Percentiles rank a stretch among this genome's conserved stretches.
phyloP scores from a whole-genome alignment of 345 rosid genomes.

The Nasturtium officinale region DNA sequence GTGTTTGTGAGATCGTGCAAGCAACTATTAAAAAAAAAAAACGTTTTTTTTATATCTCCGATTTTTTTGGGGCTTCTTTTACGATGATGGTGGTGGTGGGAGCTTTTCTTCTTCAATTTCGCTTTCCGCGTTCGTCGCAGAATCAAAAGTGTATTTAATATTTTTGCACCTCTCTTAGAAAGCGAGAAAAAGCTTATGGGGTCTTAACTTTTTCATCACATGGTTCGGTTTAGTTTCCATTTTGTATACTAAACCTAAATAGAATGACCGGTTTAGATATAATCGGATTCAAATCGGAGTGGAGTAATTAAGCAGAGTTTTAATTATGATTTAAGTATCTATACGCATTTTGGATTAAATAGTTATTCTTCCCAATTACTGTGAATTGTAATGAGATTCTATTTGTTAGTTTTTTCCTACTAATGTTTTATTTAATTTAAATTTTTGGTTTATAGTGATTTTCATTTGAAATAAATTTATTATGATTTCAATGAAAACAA shows the following conservation, averaged over 20 bases:
- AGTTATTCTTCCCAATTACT: neutral
- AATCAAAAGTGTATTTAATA: constrained; percentile 31
- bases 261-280: neutral
- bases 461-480: neutral
- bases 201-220: constrained; percentile 23
- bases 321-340: neutral
- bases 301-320: neutral
- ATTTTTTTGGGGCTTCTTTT: neutral
- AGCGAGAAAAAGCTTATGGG: constrained; percentile 34
- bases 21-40: neutral
- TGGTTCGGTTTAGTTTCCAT: constrained; percentile 13
- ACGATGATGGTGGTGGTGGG: constrained; percentile 28
- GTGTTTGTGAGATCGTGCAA: constrained; percentile 40
- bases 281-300: neutral
- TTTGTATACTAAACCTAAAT: neutral
- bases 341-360: neutral
- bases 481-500: neutral
- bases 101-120: constrained; percentile 29
- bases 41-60: neutral
- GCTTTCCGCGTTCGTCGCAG: constrained; percentile 39
- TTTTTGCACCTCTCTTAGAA: constrained; percentile 16
- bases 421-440: no score
- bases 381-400: neutral
- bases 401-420: no score
- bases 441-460: neutral